A percentile compares a stretch with the other conserved stretches of the same genome.
Conservation (phyloP, 73 alveolate genomes). For the Durusdinium trenchii region DNA sequence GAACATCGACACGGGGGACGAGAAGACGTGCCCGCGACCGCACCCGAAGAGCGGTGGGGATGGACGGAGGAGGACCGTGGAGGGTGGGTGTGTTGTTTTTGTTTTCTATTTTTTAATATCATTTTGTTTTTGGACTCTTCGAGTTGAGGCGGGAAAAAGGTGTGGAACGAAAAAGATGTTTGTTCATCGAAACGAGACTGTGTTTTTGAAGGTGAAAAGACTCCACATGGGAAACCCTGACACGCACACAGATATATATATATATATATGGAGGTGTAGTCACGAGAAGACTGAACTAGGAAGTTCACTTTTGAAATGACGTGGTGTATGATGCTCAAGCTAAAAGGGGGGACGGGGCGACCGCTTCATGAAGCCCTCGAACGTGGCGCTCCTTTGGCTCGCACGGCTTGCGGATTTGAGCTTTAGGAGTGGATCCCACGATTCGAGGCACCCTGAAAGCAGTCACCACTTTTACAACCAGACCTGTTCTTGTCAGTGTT, state of each 20-base stretch:
- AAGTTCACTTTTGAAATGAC: not conserved
- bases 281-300: not conserved
- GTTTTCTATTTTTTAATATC: no score
- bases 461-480: not conserved
- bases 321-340: not conserved
- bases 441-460: not conserved
- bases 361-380: not conserved
- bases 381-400: not conserved
- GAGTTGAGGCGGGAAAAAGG: no score
- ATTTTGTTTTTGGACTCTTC: no score
- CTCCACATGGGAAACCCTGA: no score
- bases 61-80: no score
- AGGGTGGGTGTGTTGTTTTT: no score
- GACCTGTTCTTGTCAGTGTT: not conserved
- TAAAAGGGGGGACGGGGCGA: not conserved
- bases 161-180: no score
- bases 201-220: no score
- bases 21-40: slow-evolving; percentile 46
- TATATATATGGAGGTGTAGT: not conserved
- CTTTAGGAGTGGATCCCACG: not conserved
- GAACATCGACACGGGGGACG: slow-evolving; percentile 75
- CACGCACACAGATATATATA: no score
- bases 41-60: no score
- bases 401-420: not conserved
- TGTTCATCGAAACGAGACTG: no score